Evolutionary conservation across 352 stramenopile genomes (phyloP).

Genomic region (Phytophthora pseudosyringae): DNA sequence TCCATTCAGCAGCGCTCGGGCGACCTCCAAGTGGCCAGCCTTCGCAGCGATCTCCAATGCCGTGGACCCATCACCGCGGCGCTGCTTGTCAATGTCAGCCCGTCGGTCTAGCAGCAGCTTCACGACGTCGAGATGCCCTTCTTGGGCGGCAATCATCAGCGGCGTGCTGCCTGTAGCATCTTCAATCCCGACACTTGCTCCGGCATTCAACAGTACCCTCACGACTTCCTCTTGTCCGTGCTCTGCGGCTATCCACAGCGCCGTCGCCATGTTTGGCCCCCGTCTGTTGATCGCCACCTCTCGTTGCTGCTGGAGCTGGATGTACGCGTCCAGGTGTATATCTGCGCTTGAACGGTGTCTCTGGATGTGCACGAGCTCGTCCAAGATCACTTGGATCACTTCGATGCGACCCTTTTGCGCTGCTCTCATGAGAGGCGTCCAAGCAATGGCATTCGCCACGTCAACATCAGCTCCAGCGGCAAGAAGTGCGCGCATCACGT

Average conservation of each 20-base stretch:
- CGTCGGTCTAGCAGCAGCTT: conserved; percentile 19
- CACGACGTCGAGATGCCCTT: conserved; percentile 19
- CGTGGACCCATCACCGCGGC: conserved; percentile 17
- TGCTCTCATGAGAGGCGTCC: conserved; percentile 36
- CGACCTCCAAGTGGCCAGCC: conserved; percentile 14
- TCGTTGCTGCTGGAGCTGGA: conserved; percentile 18
- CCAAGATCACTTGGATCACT: conserved; percentile 27
- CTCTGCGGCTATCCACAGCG: conserved; percentile 25
- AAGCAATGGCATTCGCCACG: conserved; percentile 22
- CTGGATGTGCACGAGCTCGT: conserved; percentile 27
- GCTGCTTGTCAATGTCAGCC: conserved; percentile 18
- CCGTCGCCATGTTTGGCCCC: conserved; percentile 20
- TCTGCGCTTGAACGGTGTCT: conserved; percentile 1
- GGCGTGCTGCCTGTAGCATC: conserved; percentile 16
- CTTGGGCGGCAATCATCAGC: conserved; percentile 18
- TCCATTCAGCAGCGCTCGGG: conserved; percentile 23
- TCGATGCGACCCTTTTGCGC: conserved; percentile 28
- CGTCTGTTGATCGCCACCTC: conserved; percentile 19
- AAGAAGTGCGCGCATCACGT: conserved; percentile 25
- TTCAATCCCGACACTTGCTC: conserved; percentile 16
- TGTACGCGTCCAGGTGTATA: conserved; percentile 11
- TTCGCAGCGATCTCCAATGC: conserved; percentile 17
- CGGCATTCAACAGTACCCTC: conserved; percentile 15
- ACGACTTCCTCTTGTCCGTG: conserved; percentile 20
- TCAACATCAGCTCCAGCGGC: conserved; percentile 31